Evolutionary conservation across 2,329 filamentous ascomycete genomes (phyloP).

Genomic region (Thielaviopsis punctulata): DNA sequence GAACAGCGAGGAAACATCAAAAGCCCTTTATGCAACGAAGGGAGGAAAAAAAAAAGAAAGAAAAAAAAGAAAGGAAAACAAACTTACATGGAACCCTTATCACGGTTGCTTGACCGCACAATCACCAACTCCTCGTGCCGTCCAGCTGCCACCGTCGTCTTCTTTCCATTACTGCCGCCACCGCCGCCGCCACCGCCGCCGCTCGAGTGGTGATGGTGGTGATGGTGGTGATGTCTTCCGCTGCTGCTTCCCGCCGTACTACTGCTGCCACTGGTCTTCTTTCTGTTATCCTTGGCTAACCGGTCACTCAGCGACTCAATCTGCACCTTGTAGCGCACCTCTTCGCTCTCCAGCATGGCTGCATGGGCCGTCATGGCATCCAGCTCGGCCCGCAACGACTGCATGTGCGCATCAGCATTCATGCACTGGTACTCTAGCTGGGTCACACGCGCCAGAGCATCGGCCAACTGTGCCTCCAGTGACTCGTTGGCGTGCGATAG

Average conservation of each 20-base stretch:
- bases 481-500: constrained; percentile 7
- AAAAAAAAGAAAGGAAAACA: not conserved
- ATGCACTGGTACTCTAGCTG: constrained; percentile 7
- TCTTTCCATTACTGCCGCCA: not conserved
- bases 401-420: constrained; percentile 3
- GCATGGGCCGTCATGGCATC: constrained; percentile 4
- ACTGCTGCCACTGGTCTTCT: not conserved
- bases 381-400: constrained; percentile 4
- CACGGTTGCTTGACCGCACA: constrained; percentile 3
- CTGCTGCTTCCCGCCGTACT: not conserved
- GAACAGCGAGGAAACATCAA: no score
- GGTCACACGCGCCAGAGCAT: not conserved
- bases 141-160: not conserved
- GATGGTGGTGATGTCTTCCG: not conserved
- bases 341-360: constrained; percentile 5
- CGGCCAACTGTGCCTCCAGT: constrained; percentile 2
- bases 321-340: constrained; percentile 10
- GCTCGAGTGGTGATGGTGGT: not conserved
- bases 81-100: constrained; percentile 10
- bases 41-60: not conserved
- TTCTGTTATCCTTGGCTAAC: constrained; percentile 1
- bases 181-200: not conserved
- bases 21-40: no score
- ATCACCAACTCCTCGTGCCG: constrained; percentile 10
- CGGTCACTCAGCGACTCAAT: constrained; percentile 9